These are phyloP conservation scores for Rhytidiadelphus loreus DNA, from an alignment of 225 moss, liverwort and hornwort species.

Conservation along the genomic window DNA sequence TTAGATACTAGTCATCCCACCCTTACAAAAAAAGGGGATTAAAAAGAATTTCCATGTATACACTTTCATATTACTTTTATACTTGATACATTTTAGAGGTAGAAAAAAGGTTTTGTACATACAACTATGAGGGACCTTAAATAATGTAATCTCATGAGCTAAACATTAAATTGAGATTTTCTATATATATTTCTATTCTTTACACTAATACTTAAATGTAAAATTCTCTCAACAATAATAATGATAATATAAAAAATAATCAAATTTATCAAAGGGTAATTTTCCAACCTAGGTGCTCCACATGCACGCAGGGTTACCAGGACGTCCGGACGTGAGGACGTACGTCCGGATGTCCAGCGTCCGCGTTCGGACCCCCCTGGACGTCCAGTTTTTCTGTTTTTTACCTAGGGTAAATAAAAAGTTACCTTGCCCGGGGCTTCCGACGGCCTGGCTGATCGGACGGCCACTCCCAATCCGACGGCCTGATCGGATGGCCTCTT, in stretches of 20 bases:
- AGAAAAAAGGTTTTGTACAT: not conserved
- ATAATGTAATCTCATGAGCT: not conserved
- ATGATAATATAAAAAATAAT: not conserved
- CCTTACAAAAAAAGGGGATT: not conserved
- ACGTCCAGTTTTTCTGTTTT: too few species aligned
- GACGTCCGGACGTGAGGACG: too few species aligned
- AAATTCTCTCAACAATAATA: not conserved
- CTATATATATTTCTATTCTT: not conserved
- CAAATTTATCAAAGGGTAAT: not conserved
- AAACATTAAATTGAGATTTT: not conserved
- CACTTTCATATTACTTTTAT: not conserved
- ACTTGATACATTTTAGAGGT: not conserved
- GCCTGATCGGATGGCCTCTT: too few species aligned
- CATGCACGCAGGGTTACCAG: too few species aligned
- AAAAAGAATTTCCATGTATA: not conserved
- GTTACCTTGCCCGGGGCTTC: too few species aligned
- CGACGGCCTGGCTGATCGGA: too few species aligned
- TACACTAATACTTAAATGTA: not conserved
- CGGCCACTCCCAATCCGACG: too few species aligned
- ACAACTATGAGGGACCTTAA: not conserved
- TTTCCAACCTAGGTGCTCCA: too few species aligned
- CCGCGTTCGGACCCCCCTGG: too few species aligned
- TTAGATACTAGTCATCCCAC: not conserved
- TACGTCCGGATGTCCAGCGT: too few species aligned
- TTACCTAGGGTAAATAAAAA: too few species aligned